Conservation (phyloP, 2,329 filamentous ascomycete genomes). For the Beauveria sp. region DNA sequence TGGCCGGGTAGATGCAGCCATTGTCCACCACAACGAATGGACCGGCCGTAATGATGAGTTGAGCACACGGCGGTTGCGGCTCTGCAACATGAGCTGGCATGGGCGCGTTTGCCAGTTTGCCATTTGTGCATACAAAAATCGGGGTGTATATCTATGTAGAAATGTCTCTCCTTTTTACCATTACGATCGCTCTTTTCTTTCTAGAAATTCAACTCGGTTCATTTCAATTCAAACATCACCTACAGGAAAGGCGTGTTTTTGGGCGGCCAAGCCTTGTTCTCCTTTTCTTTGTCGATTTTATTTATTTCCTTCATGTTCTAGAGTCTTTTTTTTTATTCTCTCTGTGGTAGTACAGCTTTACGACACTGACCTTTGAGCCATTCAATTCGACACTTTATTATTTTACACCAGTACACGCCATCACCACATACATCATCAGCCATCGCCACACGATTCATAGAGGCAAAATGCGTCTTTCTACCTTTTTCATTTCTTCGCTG, state of each 20-base stretch:
- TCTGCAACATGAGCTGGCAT: not conserved
- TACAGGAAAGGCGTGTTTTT: not conserved
- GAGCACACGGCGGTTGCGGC: conserved; percentile 4
- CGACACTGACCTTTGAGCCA: not conserved
- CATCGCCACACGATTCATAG: not conserved
- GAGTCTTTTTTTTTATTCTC: conserved; percentile 14
- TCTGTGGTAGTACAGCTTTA: conserved; percentile 12
- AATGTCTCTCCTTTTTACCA: conserved; percentile 5
- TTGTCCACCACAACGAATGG: not conserved
- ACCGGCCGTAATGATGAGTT: not conserved
- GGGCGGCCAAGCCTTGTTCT: conserved; percentile 4
- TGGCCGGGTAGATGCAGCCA: not conserved
- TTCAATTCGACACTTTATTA: conserved; percentile 14
- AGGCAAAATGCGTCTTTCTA: conserved; percentile 43
- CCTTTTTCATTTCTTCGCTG: conserved; percentile 37
- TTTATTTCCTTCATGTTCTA: conserved; percentile 17
- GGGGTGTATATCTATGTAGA: conserved; percentile 5
- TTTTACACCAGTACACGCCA: conserved; percentile 5
- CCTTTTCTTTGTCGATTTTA: conserved; percentile 2
- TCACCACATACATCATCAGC: not conserved
- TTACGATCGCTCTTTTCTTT: not conserved
- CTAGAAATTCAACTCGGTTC: not conserved
- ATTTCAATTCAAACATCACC: not conserved
- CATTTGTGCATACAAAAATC: not conserved
- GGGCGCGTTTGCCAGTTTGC: not conserved